A percentile compares a stretch with the other conserved stretches of the same genome.
Evolutionary conservation across 169 alveolate species (phyloP).

Genomic region (Amoebophrya sp.): DNA sequence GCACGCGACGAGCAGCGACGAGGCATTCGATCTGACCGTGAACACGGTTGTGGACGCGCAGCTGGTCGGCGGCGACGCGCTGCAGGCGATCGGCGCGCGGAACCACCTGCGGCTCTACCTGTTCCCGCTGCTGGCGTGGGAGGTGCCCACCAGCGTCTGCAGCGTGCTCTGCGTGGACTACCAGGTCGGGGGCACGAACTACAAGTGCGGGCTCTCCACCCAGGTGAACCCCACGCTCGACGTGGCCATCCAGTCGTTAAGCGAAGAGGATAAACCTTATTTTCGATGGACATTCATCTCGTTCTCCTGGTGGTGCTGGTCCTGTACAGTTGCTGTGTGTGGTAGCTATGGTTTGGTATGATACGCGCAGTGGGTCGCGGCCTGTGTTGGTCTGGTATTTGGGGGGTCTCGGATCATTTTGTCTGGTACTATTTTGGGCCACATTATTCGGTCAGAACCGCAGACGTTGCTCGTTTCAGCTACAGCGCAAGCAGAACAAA

Average conservation of each 20-base stretch:
- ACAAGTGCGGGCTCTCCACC: background rate
- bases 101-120: background rate
- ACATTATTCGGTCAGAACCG: too few relatives aligned
- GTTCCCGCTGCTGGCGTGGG: background rate
- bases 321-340: too few relatives aligned
- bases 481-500: too few relatives aligned
- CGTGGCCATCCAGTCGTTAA: background rate
- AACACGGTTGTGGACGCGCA: background rate
- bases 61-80: background rate
- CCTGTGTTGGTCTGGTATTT: too few relatives aligned
- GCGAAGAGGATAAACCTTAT: too few relatives aligned
- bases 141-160: background rate
- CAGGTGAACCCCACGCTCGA: background rate
- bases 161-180: background rate
- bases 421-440: too few relatives aligned
- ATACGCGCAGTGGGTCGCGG: too few relatives aligned
- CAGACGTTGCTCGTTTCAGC: too few relatives aligned
- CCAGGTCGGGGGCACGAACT: background rate
- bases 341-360: too few relatives aligned
- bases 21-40: background rate
- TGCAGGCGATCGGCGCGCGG: background rate
- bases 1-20: background rate
- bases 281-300: too few relatives aligned
- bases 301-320: too few relatives aligned
- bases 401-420: too few relatives aligned